Percentiles rank a stretch among this genome's conserved stretches.
These are phyloP conservation scores for Silene latifolia DNA, from an alignment of 148 eudicot species.

Conservation along the genomic window DNA sequence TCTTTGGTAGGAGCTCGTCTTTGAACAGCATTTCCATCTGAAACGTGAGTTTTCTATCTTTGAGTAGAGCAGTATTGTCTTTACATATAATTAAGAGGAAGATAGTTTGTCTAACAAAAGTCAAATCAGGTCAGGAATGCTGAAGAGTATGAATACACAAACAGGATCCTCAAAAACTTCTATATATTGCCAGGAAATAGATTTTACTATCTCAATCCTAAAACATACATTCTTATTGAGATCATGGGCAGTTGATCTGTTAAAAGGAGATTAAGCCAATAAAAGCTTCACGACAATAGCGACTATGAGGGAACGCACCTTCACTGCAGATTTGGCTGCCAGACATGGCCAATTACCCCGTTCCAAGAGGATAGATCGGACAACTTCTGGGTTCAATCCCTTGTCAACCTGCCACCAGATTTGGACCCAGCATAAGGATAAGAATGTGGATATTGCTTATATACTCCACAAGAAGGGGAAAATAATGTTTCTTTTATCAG, in stretches of 20 bases:
- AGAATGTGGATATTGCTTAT: neutral
- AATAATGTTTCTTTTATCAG: neutral
- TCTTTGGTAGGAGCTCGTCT: constrained; percentile 68
- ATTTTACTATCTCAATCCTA: neutral
- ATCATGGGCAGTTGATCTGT: neutral
- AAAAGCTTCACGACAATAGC: neutral
- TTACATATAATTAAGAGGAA: too few relatives aligned
- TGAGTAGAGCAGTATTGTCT: constrained; percentile 2
- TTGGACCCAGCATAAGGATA: constrained; percentile 14
- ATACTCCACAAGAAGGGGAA: neutral
- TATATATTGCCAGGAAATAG: neutral
- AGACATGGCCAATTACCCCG: constrained; percentile 78
- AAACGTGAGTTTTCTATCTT: constrained; percentile 11
- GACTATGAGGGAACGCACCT: constrained; percentile 41
- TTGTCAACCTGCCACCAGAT: constrained; percentile 69
- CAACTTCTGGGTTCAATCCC: constrained; percentile 90
- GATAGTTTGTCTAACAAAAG: too few relatives aligned
- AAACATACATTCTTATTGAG: neutral
- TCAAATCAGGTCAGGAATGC: neutral
- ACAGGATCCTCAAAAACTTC: neutral
- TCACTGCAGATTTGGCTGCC: constrained; percentile 70
- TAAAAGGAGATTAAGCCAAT: neutral
- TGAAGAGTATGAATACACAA: neutral
- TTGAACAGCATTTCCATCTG: constrained; percentile 79
- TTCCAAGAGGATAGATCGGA: constrained; percentile 76